These are phyloP conservation scores for Globisporangium splendens DNA, from an alignment of 352 stramenopile species.

Conservation along the genomic window DNA sequence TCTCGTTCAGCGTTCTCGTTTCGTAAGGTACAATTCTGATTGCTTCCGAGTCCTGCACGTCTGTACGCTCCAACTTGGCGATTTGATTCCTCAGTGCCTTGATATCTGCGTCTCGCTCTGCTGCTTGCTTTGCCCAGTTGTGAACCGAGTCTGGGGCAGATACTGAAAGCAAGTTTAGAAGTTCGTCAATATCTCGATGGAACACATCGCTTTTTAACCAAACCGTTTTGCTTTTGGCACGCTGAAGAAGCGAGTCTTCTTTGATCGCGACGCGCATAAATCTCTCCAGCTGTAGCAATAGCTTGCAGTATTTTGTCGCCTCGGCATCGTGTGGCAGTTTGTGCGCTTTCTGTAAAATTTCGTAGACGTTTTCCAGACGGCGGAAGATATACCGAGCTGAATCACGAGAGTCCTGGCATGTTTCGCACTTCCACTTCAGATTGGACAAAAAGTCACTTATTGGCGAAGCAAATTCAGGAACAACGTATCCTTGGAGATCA, in stretches of 20 bases:
- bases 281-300: constrained; percentile 1
- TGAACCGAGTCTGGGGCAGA: not conserved
- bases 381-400: not conserved
- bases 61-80: too few species aligned
- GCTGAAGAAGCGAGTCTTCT: not conserved
- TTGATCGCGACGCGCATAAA: not conserved
- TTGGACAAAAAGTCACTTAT: not conserved
- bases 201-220: not conserved
- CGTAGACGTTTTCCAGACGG: not conserved
- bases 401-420: not conserved
- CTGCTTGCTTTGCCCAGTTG: not conserved
- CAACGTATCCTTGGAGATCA: too few species aligned
- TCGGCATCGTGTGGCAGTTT: constrained; percentile 1
- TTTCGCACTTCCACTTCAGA: not conserved
- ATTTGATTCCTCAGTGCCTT: too few species aligned
- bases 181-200: not conserved
- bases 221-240: constrained; percentile 1
- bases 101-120: not conserved
- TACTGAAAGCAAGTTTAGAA: not conserved
- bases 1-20: too few species aligned
- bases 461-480: not conserved
- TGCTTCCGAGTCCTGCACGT: too few species aligned
- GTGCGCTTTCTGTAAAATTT: not conserved
- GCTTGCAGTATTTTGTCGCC: not conserved
- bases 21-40: not conserved